Conservation (phyloP, 805 yeast genomes). For the Pichia deserticola region DNA sequence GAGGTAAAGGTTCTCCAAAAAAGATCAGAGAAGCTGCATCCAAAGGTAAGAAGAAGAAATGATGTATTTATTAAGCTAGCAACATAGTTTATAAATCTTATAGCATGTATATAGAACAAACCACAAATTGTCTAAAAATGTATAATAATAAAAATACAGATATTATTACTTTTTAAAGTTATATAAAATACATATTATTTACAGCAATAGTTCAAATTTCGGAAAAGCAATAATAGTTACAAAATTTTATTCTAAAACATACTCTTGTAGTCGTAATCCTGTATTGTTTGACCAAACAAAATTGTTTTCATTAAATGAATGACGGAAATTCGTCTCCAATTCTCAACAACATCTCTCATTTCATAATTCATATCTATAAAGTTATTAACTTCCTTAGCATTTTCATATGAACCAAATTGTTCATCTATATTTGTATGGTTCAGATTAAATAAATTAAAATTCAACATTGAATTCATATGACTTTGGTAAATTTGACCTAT, state of each 20-base stretch:
- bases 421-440: not conserved
- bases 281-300: conserved; percentile 24
- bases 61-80: not conserved
- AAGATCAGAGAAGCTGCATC: conserved; percentile 47
- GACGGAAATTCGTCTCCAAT: conserved; percentile 23
- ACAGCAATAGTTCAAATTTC: too few species aligned
- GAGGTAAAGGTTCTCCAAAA: conserved; percentile 86
- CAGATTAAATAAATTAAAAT: conserved; percentile 23
- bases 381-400: not conserved
- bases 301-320: conserved; percentile 16
- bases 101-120: conserved; percentile 3
- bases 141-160: not conserved
- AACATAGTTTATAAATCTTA: too few species aligned
- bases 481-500: conserved; percentile 21
- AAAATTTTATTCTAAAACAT: conserved; percentile 16
- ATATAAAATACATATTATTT: too few species aligned
- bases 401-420: not conserved
- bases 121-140: not conserved
- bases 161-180: too few species aligned
- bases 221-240: too few species aligned
- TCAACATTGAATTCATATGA: conserved; percentile 24
- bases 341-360: conserved; percentile 14
- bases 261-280: conserved; percentile 24
- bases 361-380: not conserved
- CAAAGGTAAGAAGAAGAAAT: conserved; percentile 36